Evolutionary conservation across 805 yeast genomes (phyloP), one percentile per base, ranked within the genome.

Genomic region (Danielia reshetovae): DNA sequence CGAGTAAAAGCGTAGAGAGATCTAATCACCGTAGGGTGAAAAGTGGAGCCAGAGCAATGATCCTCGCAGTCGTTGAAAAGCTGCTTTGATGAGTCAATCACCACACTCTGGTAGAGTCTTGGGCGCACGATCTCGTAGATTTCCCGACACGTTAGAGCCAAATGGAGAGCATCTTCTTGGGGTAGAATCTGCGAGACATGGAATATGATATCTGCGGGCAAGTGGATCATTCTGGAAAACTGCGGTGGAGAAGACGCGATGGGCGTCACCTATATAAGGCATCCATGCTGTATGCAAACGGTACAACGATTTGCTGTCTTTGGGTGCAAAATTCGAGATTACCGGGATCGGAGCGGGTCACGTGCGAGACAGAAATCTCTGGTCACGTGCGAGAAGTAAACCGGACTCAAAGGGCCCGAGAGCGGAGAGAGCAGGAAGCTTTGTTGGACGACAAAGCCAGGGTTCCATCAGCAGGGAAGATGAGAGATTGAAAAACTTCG

Each of bases 251-350:
- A n/a, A n/a, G n/a, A n/a, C n/a, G n/a, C n/a, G n/a, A n/a, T n/a
- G n/a, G n/a, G n/a, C n/a, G n/a, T n/a, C n/a, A n/a, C n/a, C n/a
- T n/a, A n/a, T n/a, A n/a, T n/a, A n/a, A n/a, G n/a, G n/a, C n/a
- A n/a, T n/a, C n/a, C n/a, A n/a, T n/a, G n/a, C n/a, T n/a, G n/a
- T n/a, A n/a, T n/a, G n/a, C n/a, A n/a, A n/a, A n/a, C n/a, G n/a
- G n/a, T n/a, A n/a, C n/a, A n/a, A n/a, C n/a, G n/a, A n/a, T n/a
- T n/a, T n/a, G 16, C 5, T 25, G 18, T 14, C 12, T 24, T 41
- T 43, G 50, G 48, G 45, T 43, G 48, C 48, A 46, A 45, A 46
- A 26, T 29, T 33, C 40, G 34, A 41, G 31, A 37, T 42, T 40
- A 46, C 49, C 46, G 46, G 35, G 42, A 24, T 44, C 48, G 48